A percentile compares a stretch with the other conserved stretches of the same genome.
These are phyloP conservation scores for Moesziomyces globuligerus DNA, from an alignment of 1,284 basidiomycete genomes.

Conservation along the genomic window DNA sequence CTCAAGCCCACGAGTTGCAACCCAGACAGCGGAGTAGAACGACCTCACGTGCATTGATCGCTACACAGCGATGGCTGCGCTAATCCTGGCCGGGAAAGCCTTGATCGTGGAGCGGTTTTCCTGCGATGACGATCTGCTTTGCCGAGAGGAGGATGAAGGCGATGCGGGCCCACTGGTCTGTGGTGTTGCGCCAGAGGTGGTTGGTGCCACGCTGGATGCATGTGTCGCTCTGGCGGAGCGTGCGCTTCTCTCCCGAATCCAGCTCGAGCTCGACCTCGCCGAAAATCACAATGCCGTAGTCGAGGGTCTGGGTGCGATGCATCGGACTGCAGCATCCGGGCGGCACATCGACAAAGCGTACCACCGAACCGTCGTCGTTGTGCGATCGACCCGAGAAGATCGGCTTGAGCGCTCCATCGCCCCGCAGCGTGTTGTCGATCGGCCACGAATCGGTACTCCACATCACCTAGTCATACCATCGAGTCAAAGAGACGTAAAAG, in stretches of 20 bases:
- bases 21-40: too few relatives aligned
- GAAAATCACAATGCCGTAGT: slow-evolving; percentile 40
- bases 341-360: slow-evolving; percentile 31
- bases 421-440: slow-evolving; percentile 11
- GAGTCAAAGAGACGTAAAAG: not conserved
- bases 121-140: slow-evolving; percentile 12
- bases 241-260: slow-evolving; percentile 23
- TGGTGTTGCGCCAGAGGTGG: slow-evolving; percentile 29
- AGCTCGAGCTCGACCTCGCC: slow-evolving; percentile 34
- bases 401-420: slow-evolving; percentile 23
- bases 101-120: slow-evolving; percentile 9
- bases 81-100: slow-evolving; percentile 15
- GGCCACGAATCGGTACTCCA: slow-evolving; percentile 26
- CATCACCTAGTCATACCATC: slow-evolving; percentile 25
- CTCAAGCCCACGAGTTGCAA: too few relatives aligned
- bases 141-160: slow-evolving; percentile 26
- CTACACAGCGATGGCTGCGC: too few relatives aligned
- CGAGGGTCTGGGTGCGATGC: slow-evolving; percentile 37
- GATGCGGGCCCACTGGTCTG: slow-evolving; percentile 25
- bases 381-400: slow-evolving; percentile 20
- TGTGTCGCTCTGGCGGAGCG: slow-evolving; percentile 14
- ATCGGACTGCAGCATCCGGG: slow-evolving; percentile 14
- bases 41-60: too few relatives aligned
- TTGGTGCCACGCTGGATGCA: slow-evolving; percentile 35
- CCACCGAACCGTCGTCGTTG: slow-evolving; percentile 30